Evolutionary conservation across 1,284 basidiomycete species (phyloP).

Genomic region (Apiotrichum sp.): DNA sequence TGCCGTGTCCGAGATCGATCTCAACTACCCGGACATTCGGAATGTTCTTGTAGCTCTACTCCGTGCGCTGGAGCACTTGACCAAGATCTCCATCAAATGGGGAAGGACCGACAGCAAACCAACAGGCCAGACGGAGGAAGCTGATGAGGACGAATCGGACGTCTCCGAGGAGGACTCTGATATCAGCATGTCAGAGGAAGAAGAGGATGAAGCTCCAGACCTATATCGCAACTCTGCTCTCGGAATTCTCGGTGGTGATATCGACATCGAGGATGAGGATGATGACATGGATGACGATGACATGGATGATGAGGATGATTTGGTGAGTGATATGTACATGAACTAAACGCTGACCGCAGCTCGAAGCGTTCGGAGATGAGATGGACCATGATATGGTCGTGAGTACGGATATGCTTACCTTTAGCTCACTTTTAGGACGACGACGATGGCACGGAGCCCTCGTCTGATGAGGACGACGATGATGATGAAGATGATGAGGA

Average conservation of each 20-base stretch:
- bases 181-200: constrained; percentile 60
- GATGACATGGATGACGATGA: constrained; percentile 69
- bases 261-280: constrained; percentile 57
- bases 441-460: constrained; percentile 52
- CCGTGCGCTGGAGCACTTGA: constrained; percentile 81
- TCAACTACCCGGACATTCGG: constrained; percentile 90
- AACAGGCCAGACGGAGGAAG: constrained; percentile 49
- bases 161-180: constrained; percentile 53
- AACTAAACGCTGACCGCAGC: constrained; percentile 12
- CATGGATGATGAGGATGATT: constrained; percentile 72
- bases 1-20: constrained; percentile 85
- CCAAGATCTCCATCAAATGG: constrained; percentile 97
- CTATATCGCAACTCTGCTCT: constrained; percentile 94
- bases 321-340: constrained; percentile 13
- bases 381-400: constrained; percentile 31
- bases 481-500: constrained; percentile 44
- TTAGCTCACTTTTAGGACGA: constrained; percentile 49
- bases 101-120: constrained; percentile 71
- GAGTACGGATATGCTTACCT: constrained; percentile 4
- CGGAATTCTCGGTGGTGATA: constrained; percentile 72
- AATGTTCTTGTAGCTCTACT: constrained; percentile 78
- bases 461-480: constrained; percentile 43
- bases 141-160: constrained; percentile 31
- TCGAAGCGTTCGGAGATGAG: constrained; percentile 27
- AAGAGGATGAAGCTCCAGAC: constrained; percentile 62